Percentiles rank a stretch among this genome's conserved stretches.
Evolutionary conservation across 208 protist species (phyloP).

Genomic region (Trypanosoma lewisi): DNA sequence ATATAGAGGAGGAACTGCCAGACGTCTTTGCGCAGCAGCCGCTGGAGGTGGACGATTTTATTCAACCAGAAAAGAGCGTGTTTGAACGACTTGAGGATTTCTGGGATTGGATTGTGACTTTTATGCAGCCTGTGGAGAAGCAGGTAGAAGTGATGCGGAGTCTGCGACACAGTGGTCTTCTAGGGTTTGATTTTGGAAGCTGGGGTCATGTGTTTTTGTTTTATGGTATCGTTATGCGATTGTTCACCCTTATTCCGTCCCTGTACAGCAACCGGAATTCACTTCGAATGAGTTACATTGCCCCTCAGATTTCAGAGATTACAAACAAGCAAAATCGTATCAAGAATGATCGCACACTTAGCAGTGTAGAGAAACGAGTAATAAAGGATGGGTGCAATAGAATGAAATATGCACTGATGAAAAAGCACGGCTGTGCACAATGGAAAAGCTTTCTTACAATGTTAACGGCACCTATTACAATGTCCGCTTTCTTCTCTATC

Average conservation of each 20-base stretch:
- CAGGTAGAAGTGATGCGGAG: conserved; percentile 81
- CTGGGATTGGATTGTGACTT: conserved; percentile 84
- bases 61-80: conserved; percentile 74
- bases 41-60: conserved; percentile 85
- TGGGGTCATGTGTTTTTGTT: conserved; percentile 87
- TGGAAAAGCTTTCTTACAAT: conserved; percentile 80
- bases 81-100: conserved; percentile 86
- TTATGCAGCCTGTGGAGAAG: conserved; percentile 85
- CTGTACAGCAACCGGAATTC: conserved; percentile 85
- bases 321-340: conserved; percentile 72
- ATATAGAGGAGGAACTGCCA: conserved; percentile 81
- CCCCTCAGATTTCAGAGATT: conserved; percentile 74
- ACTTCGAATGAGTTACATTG: conserved; percentile 74
- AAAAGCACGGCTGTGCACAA: conserved; percentile 78
- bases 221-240: conserved; percentile 72
- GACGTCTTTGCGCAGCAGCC: conserved; percentile 85
- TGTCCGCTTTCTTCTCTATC: conserved; percentile 85
- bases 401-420: conserved; percentile 85
- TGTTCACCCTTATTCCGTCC: conserved; percentile 72
- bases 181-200: conserved; percentile 67
- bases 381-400: conserved; percentile 85
- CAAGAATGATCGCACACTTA: conserved; percentile 80
- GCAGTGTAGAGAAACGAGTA: conserved; percentile 78
- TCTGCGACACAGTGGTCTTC: conserved; percentile 64
- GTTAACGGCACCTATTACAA: conserved; percentile 71